Evolutionary conservation across 2,329 filamentous ascomycete species (phyloP).

Genomic region (Monosporascus sp.): DNA sequence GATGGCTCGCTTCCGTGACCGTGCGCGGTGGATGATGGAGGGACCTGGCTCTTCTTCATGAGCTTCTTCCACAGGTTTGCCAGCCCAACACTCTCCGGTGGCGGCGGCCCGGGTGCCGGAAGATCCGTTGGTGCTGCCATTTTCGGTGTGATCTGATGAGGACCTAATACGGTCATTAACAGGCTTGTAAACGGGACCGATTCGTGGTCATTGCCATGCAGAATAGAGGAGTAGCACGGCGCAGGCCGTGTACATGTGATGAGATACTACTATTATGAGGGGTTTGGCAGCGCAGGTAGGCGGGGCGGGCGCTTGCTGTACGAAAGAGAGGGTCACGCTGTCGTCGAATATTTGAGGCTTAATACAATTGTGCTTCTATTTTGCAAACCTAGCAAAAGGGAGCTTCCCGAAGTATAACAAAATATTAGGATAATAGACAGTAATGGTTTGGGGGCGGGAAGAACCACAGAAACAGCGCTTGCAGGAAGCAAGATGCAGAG

Average conservation of each 20-base stretch:
- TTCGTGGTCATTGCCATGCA: constrained; percentile 16
- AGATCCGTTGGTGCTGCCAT: constrained; percentile 23
- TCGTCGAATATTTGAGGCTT: constrained; percentile 15
- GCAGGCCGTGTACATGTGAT: constrained; percentile 12
- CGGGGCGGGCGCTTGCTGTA: constrained; percentile 6
- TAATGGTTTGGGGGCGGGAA: neutral
- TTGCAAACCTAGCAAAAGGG: neutral
- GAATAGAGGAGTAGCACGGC: constrained; percentile 9
- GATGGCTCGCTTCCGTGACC: constrained; percentile 18
- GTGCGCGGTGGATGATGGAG: constrained; percentile 14
- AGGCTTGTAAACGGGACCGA: constrained; percentile 17
- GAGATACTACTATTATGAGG: constrained; percentile 12
- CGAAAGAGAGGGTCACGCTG: constrained; percentile 7
- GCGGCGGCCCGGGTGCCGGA: constrained; percentile 18
- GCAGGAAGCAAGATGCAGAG: neutral
- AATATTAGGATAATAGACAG: neutral
- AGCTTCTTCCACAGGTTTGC: constrained; percentile 19
- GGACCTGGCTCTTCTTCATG: constrained; percentile 18
- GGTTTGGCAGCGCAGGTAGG: constrained; percentile 7
- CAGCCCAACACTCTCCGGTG: constrained; percentile 18
- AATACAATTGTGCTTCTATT: constrained; percentile 11
- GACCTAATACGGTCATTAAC: constrained; percentile 14
- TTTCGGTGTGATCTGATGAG: constrained; percentile 12
- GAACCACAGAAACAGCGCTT: neutral
- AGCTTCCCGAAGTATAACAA: neutral